These are phyloP conservation scores for Dactylorhiza incarnata DNA, from an alignment of 106 monocot species.

Conservation along the genomic window DNA sequence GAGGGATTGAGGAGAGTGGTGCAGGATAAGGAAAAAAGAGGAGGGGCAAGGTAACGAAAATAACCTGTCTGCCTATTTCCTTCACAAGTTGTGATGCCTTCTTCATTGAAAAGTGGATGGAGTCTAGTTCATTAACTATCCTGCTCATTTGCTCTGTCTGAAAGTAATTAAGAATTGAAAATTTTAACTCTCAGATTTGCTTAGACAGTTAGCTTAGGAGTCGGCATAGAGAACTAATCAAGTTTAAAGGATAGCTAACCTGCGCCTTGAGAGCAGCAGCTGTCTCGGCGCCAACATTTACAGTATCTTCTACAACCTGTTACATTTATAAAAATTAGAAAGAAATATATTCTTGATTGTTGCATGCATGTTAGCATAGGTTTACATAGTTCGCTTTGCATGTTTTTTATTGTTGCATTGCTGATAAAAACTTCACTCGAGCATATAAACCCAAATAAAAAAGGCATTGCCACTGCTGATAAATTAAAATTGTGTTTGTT, in stretches of 20 bases:
- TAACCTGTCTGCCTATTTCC: slow-evolving; percentile 81
- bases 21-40: neutral
- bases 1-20: neutral
- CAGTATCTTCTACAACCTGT: slow-evolving; percentile 74
- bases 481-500: no score
- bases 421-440: no score
- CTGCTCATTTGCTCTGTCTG: slow-evolving; percentile 98
- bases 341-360: no score
- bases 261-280: slow-evolving; percentile 88
- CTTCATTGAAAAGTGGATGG: slow-evolving; percentile 90
- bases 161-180: neutral
- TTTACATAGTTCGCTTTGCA: no score
- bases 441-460: no score
- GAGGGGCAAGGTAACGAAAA: neutral
- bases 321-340: neutral
- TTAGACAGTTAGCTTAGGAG: neutral
- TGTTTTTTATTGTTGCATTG: no score
- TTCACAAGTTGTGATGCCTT: slow-evolving; percentile 86
- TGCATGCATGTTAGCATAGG: no score
- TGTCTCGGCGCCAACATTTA: slow-evolving; percentile 84
- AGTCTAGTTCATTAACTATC: slow-evolving; percentile 87
- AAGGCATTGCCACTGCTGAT: no score
- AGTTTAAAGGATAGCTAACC: slow-evolving; percentile 21
- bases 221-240: neutral
- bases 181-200: neutral